phyloP scores from a whole-genome alignment of 352 stramenopile genomes.

The Pythium vanterpoolii region DNA sequence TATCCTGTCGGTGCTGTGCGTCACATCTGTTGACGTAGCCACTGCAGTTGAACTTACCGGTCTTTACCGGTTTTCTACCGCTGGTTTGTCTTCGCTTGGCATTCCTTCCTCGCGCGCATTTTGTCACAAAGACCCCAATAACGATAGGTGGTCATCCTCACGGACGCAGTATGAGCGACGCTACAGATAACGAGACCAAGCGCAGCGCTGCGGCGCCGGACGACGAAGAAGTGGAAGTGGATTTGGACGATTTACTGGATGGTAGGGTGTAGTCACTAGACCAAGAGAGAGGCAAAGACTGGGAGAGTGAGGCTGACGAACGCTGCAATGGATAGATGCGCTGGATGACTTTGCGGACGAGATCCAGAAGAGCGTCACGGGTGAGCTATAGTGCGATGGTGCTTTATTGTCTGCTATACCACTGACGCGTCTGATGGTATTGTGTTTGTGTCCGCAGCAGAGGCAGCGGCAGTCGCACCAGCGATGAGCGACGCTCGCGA shows the following conservation, averaged over 20 bases:
- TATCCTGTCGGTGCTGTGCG: neutral
- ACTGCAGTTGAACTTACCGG: constrained; percentile 23
- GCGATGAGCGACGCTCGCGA: constrained; percentile 41
- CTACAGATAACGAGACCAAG: constrained; percentile 30
- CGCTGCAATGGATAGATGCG: constrained; percentile 33
- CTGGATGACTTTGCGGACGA: constrained; percentile 83
- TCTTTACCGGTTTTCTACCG: constrained; percentile 19
- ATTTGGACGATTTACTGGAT: constrained; percentile 81
- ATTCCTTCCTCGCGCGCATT: neutral
- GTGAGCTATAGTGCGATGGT: constrained; percentile 4
- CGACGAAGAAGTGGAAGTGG: constrained; percentile 45
- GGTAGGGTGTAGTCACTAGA: constrained; percentile 31
- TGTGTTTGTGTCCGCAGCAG: neutral
- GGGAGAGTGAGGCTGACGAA: neutral
- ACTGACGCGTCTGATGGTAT: neutral
- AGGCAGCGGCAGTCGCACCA: constrained; percentile 10
- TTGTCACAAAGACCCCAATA: no score
- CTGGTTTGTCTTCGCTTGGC: neutral
- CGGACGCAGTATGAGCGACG: neutral
- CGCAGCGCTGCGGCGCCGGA: constrained; percentile 1
- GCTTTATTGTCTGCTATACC: neutral
- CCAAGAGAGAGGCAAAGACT: neutral
- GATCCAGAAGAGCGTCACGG: constrained; percentile 31
- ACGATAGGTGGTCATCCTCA: neutral
- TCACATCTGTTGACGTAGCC: constrained; percentile 25